Conservation (phyloP, 441 rosid genomes). For the Mallotus repandus region DNA sequence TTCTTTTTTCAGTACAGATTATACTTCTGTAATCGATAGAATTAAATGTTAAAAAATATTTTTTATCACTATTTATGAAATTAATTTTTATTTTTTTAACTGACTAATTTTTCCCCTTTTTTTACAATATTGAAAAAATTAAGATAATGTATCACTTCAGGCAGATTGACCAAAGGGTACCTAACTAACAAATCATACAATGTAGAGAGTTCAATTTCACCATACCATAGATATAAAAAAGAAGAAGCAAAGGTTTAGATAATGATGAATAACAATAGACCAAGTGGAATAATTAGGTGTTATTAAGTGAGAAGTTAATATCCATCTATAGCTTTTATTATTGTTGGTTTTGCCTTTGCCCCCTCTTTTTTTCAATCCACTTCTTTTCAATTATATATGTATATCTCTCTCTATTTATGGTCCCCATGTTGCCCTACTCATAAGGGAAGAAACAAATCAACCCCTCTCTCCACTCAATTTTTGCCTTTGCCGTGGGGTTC, state of each 20-base stretch:
- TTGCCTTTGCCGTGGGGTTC: constrained; percentile 1
- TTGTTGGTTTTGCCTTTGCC: not conserved
- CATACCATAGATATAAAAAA: not conserved
- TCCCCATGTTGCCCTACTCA: constrained; percentile 17
- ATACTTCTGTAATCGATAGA: no score
- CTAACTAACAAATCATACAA: no score
- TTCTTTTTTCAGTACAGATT: no score
- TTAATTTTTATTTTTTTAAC: no score
- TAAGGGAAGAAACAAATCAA: constrained; percentile 6
- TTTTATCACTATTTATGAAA: no score
- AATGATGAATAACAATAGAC: not conserved
- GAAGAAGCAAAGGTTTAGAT: not conserved
- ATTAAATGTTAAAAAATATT: no score
- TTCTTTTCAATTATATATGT: not conserved
- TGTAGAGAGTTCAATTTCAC: not conserved
- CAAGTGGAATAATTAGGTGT: not conserved
- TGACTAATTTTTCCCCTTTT: no score
- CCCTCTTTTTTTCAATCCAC: not conserved
- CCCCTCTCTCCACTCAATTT: constrained; percentile 11
- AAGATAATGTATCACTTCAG: no score
- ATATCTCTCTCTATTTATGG: not conserved
- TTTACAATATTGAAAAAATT: no score
- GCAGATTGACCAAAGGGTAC: no score
- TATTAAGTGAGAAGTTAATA: not conserved
- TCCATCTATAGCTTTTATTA: not conserved